Evolutionary conservation across 139 green algal species (phyloP).

Genomic region (Closterium sp.): DNA sequence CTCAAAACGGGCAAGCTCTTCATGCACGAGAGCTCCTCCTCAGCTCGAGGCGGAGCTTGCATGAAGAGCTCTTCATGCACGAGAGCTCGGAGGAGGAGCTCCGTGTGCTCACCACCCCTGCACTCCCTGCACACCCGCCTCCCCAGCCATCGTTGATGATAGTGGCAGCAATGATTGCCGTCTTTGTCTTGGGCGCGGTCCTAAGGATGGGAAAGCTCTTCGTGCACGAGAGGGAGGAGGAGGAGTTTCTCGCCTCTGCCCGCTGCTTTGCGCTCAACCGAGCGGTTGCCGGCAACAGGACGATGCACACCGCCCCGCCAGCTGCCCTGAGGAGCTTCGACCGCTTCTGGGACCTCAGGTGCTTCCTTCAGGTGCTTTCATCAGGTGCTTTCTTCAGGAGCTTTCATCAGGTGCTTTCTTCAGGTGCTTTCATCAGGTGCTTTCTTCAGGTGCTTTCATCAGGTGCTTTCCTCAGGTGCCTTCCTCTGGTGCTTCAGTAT

Average conservation of each 20-base stretch:
- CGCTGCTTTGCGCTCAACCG: background rate
- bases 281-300: background rate
- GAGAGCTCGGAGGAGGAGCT: too few relatives aligned
- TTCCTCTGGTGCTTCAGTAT: too few relatives aligned
- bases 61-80: too few relatives aligned
- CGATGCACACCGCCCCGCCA: background rate
- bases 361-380: too few relatives aligned
- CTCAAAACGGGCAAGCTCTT: too few relatives aligned
- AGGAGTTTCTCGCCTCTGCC: conserved; percentile 23
- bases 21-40: too few relatives aligned
- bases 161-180: conserved; percentile 20
- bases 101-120: background rate
- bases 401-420: too few relatives aligned
- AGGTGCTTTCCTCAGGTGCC: too few relatives aligned
- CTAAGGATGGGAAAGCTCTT: conserved; percentile 26
- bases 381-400: too few relatives aligned
- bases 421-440: too few relatives aligned
- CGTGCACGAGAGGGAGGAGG: conserved; percentile 25
- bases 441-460: too few relatives aligned
- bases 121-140: background rate
- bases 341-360: background rate
- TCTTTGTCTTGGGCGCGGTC: conserved; percentile 22
- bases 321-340: background rate
- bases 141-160: conserved; percentile 2
- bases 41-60: too few relatives aligned